Evolutionary conservation across 768 basidiomycete genomes (phyloP).

Genomic region (Panaeolus papilionaceus): DNA sequence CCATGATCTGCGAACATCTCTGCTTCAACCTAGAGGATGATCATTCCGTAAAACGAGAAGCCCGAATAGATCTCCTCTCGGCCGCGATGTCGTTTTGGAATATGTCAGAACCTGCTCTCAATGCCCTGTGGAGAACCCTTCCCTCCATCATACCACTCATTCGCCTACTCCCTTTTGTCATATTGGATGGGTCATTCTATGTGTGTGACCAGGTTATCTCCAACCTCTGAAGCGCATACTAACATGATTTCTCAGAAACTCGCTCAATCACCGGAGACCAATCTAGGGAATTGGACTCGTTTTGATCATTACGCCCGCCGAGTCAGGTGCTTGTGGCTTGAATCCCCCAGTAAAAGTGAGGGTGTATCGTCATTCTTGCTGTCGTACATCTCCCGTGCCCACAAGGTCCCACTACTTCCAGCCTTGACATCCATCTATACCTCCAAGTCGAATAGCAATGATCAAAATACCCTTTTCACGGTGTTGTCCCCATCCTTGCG

Average conservation of each 20-base stretch:
- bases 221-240: not conserved
- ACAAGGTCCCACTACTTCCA: conserved; percentile 5
- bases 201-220: not conserved
- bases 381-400: conserved; percentile 1
- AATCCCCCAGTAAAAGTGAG: not conserved
- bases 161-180: conserved; percentile 1
- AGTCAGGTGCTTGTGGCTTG: not conserved
- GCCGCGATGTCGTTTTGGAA: conserved; percentile 5
- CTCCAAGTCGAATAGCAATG: not conserved
- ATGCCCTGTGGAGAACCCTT: conserved; percentile 6
- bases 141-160: conserved; percentile 2
- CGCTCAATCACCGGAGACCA: not conserved
- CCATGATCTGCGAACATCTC: conserved; percentile 4
- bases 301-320: conserved; percentile 8
- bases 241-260: not conserved
- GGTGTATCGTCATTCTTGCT: not conserved
- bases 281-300: not conserved
- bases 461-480: not conserved
- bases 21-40: conserved; percentile 3
- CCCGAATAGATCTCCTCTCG: not conserved
- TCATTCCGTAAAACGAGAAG: not conserved
- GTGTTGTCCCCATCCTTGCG: conserved; percentile 1
- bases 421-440: conserved; percentile 10
- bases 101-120: conserved; percentile 8
- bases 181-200: not conserved